Evolutionary conservation across 2,329 filamentous ascomycete genomes (phyloP), one percentile per base, ranked within the genome.

Genomic region (Hypoxylon sp.): DNA sequence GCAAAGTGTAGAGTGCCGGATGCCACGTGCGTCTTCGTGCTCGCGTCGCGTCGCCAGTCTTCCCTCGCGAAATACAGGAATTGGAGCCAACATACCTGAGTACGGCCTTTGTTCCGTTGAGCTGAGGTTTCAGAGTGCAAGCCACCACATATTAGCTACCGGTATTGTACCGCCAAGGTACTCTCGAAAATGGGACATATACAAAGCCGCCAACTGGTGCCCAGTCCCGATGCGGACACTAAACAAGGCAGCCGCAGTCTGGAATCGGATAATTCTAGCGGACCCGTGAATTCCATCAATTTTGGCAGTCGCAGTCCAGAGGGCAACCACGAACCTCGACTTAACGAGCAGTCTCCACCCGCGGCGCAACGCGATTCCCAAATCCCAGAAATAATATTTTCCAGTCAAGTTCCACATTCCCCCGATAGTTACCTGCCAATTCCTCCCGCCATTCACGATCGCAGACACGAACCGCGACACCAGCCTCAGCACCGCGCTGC

Each of bases 331-430:
- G n/a, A 23, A 24, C n/a, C 18, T 41, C 38, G 18, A 35, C 3
- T 15, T 35, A 35, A 15, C 18, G 15, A 15, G n/a, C 24, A 15
- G 13, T 35, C 40, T 18, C 18, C 24, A 21, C 50, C 42, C 23
- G 51, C 54, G 21, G 50, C 53, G 15, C 31, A 37, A 46, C 56
- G 46, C 3, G 21, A 48, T 21, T 49, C 37, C 6, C 24, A 48
- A 17, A 48, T 21, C 4, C 45, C 57, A 23, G 54, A 61, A 2
- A 45, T 63, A 35, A 31, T 60, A 1, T 63, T 55, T 41, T 65
- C 63, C 1, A 63, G 60, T 47, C 63, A 65, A 47, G 23, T 63
- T 35, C 51, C 57, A 21, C 10, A 45, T 10, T 52, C 53, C 15
- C 21, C 31, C 13, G 37, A 38, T 42, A 49, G 23, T 18, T 26